Evolutionary conservation across 345 rosid species (phyloP).

Genomic region (Xanthoceras sorbifolium): DNA sequence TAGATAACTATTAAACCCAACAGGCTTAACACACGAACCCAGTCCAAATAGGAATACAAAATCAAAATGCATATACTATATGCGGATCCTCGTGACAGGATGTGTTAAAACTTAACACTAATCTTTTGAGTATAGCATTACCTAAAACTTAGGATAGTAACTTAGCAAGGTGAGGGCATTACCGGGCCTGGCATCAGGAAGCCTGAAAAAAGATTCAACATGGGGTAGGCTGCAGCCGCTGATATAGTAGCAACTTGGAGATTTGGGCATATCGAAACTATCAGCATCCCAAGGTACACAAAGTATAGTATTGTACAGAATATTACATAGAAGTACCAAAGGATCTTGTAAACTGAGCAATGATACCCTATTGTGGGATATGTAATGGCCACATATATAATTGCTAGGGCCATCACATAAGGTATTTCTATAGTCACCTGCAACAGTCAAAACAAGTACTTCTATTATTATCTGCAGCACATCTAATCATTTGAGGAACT

Average conservation of each 20-base stretch:
- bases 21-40: too few relatives aligned
- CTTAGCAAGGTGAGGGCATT: too few relatives aligned
- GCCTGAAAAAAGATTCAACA: conserved; percentile 34
- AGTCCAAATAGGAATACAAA: too few relatives aligned
- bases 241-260: conserved; percentile 9
- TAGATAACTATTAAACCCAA: too few relatives aligned
- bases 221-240: conserved; percentile 21
- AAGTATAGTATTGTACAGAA: conserved; percentile 31
- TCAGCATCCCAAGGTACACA: conserved; percentile 32
- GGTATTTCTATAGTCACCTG: conserved; percentile 32
- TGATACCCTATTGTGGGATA: conserved; percentile 11
- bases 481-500: neutral
- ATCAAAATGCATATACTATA: too few relatives aligned
- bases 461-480: neutral
- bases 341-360: conserved; percentile 25
- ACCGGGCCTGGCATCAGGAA: conserved; percentile 35
- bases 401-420: conserved; percentile 14
- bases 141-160: neutral
- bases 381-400: conserved; percentile 1
- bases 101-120: too few relatives aligned
- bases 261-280: conserved; percentile 25
- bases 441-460: neutral
- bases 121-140: too few relatives aligned
- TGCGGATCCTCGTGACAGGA: too few relatives aligned
- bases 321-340: conserved; percentile 26